Evolutionary conservation across 2,329 filamentous ascomycete genomes (phyloP).

Genomic region (Coniochaeta pulveracea): DNA sequence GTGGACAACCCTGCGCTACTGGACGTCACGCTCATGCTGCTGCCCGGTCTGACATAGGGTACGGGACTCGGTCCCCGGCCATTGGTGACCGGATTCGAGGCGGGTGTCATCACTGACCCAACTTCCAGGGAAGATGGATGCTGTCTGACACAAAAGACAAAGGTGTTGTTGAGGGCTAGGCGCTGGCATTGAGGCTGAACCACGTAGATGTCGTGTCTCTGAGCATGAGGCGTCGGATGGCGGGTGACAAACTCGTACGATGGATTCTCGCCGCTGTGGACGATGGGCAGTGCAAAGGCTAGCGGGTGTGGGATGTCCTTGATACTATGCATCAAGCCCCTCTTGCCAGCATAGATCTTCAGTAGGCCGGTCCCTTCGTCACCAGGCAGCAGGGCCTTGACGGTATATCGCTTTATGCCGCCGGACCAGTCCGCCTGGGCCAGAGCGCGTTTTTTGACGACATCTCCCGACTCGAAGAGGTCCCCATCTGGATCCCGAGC

Average conservation of each 20-base stretch:
- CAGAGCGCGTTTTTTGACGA: constrained; percentile 73
- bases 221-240: constrained; percentile 95
- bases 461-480: constrained; percentile 82
- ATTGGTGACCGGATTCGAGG: constrained; percentile 34
- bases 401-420: constrained; percentile 79
- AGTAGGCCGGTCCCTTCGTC: constrained; percentile 83
- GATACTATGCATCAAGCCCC: constrained; percentile 94
- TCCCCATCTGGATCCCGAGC: constrained; percentile 81
- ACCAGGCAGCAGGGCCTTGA: constrained; percentile 84
- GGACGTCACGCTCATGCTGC: constrained; percentile 53
- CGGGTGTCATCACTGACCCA: constrained; percentile 28
- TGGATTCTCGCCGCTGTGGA: constrained; percentile 86
- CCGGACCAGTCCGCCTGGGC: constrained; percentile 86
- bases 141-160: constrained; percentile 91
- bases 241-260: constrained; percentile 86
- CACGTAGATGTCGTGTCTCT: constrained; percentile 92
- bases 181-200: constrained; percentile 87
- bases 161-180: constrained; percentile 90
- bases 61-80: constrained; percentile 37
- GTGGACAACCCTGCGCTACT: constrained; percentile 47
- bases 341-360: constrained; percentile 87
- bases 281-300: constrained; percentile 78
- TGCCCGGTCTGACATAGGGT: constrained; percentile 49
- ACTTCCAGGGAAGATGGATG: constrained; percentile 54
- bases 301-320: constrained; percentile 91